A percentile compares a stretch with the other conserved stretches of the same genome.
Conservation (phyloP, 305 asterid genomes). For the Fraxinus sp. region DNA sequence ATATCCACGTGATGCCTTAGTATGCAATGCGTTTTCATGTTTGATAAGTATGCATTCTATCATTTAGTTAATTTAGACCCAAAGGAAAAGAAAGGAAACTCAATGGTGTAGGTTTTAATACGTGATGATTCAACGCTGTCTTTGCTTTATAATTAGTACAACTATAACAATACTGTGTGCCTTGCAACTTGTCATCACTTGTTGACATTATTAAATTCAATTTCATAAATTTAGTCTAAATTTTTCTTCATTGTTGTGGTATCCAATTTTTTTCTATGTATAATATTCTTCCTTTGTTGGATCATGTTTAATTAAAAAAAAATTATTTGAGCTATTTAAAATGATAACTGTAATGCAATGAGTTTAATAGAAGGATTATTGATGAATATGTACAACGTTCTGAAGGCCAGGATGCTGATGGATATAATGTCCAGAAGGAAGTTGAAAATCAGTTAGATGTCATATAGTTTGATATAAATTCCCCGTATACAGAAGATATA, state of each 20-base stretch:
- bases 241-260: neutral
- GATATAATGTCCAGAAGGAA: neutral
- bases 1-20: slow-evolving; percentile 22
- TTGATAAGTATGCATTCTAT: slow-evolving; percentile 1
- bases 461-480: neutral
- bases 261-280: neutral
- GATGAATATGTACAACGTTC: neutral
- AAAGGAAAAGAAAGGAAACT: slow-evolving; percentile 9
- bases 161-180: neutral
- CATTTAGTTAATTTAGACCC: slow-evolving; percentile 1
- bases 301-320: neutral
- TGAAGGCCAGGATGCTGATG: neutral
- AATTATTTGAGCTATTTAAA: neutral
- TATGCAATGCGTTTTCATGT: neutral
- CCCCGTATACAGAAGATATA: neutral
- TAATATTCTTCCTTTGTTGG: neutral
- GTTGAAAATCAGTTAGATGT: neutral
- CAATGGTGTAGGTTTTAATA: neutral
- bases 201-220: neutral
- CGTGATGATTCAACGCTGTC: slow-evolving; percentile 10
- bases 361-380: neutral
- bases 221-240: neutral
- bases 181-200: neutral
- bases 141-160: neutral
- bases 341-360: neutral